Percentiles rank a stretch among this genome's conserved stretches.
These are phyloP conservation scores for Aspergillus neotritici DNA, from an alignment of 2,329 filamentous ascomycete species.

Conservation along the genomic window DNA sequence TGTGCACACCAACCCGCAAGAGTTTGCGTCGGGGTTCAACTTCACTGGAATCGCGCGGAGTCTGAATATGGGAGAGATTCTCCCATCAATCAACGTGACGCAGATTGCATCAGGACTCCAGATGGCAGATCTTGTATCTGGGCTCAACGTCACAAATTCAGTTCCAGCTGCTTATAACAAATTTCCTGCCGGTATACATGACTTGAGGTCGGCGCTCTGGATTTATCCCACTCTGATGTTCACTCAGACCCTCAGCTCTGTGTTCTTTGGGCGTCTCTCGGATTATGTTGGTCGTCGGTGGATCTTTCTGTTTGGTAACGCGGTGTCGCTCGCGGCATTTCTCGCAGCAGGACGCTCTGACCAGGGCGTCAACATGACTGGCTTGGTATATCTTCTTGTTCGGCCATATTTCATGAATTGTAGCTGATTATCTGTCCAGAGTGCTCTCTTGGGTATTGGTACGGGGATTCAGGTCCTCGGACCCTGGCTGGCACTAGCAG, in stretches of 20 bases:
- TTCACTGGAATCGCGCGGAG: no score
- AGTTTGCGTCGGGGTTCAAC: no score
- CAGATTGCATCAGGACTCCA: no score
- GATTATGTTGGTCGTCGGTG: constrained; percentile 7
- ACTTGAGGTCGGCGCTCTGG: neutral
- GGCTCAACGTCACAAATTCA: no score
- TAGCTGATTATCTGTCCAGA: no score
- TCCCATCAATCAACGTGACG: no score
- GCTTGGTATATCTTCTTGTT: neutral
- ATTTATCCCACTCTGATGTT: constrained; percentile 38
- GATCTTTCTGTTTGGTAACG: constrained; percentile 4
- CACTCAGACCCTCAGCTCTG: neutral
- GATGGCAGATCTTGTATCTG: no score
- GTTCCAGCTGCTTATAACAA: no score
- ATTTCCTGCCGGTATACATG: no score
- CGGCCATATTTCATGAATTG: no score
- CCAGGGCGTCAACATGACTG: neutral
- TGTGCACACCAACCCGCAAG: no score
- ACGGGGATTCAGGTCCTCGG: constrained; percentile 5
- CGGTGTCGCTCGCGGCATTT: constrained; percentile 1
- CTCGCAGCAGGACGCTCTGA: neutral
- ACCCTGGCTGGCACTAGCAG: constrained; percentile 2
- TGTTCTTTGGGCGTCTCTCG: constrained; percentile 4
- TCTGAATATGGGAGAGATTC: constrained; percentile 5
- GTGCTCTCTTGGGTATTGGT: constrained; percentile 2